Evolutionary conservation across 495 filamentous ascomycete species (phyloP).

Genomic region (Talaromyces nanjingensis): DNA sequence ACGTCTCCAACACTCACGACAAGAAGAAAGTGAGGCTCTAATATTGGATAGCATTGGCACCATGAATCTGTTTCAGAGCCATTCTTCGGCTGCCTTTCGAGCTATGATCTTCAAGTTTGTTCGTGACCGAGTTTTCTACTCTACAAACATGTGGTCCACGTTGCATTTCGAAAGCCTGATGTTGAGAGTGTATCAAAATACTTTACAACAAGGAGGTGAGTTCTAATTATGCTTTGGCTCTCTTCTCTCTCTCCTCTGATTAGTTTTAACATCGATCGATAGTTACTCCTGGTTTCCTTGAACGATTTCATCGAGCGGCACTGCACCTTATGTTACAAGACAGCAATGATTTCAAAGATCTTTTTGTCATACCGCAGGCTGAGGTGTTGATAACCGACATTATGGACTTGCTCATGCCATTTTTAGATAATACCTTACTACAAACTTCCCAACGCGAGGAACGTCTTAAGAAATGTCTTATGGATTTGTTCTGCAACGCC

Average conservation of each 20-base stretch:
- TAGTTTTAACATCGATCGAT: background rate
- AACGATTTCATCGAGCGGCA: background rate
- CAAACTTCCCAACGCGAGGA: background rate
- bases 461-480: background rate
- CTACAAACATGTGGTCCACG: background rate
- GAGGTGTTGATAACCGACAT: background rate
- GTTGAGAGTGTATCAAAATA: background rate
- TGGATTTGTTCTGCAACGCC: background rate
- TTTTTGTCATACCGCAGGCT: background rate
- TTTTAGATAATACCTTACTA: background rate
- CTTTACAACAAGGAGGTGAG: background rate
- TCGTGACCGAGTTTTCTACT: background rate
- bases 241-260: background rate
- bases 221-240: background rate
- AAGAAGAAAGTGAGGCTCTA: background rate
- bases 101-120: background rate
- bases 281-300: background rate
- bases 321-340: background rate
- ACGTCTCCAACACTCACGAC: background rate
- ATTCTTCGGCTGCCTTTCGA: background rate
- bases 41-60: background rate
- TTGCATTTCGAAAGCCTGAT: constrained; percentile 3
- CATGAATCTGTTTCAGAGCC: background rate
- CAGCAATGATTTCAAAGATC: background rate
- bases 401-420: background rate